A percentile compares a stretch with the other conserved stretches of the same genome.
phyloP scores from a whole-genome alignment of 2,329 filamentous ascomycete genomes.

The Curvularia verruculosa region DNA sequence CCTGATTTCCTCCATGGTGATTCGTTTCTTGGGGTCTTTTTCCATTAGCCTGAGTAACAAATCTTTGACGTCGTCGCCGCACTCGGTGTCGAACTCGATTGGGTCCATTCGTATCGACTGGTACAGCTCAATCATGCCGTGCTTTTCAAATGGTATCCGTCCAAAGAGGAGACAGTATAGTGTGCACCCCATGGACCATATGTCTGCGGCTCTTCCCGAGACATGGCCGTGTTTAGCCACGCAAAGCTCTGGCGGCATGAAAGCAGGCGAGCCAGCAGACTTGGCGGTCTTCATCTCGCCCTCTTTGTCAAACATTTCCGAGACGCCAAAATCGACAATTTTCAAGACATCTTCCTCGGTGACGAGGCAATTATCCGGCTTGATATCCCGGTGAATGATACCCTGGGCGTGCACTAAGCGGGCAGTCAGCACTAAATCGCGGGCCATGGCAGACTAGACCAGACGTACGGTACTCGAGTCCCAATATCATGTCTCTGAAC shows the following conservation, averaged over 20 bases:
- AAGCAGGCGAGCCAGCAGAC: conserved; percentile 92
- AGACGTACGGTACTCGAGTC: conserved; percentile 84
- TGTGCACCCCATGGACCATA: conserved; percentile 98
- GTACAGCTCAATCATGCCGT: conserved; percentile 83
- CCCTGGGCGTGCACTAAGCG: conserved; percentile 88
- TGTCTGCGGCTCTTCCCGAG: conserved; percentile 87
- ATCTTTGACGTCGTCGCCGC: conserved; percentile 73
- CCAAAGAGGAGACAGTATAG: conserved; percentile 93
- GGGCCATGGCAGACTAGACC: background rate
- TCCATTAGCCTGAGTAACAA: conserved; percentile 76
- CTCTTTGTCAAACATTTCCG: conserved; percentile 94
- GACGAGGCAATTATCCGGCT: conserved; percentile 92
- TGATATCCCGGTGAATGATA: conserved; percentile 95
- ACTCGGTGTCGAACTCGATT: conserved; percentile 65
- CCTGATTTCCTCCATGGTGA: conserved; percentile 80
- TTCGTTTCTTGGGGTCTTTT: conserved; percentile 83
- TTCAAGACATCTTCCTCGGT: conserved; percentile 94
- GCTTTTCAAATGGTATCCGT: conserved; percentile 80
- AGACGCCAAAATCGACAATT: conserved; percentile 98
- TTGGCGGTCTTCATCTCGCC: conserved; percentile 89
- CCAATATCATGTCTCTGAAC: conserved; percentile 93
- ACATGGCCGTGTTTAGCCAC: conserved; percentile 84
- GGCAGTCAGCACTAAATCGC: conserved; percentile 23
- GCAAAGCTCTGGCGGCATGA: conserved; percentile 91
- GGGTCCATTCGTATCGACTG: conserved; percentile 80